phyloP scores from a whole-genome alignment of 2,329 filamentous ascomycete genomes.

The Aspergillus flavus region DNA sequence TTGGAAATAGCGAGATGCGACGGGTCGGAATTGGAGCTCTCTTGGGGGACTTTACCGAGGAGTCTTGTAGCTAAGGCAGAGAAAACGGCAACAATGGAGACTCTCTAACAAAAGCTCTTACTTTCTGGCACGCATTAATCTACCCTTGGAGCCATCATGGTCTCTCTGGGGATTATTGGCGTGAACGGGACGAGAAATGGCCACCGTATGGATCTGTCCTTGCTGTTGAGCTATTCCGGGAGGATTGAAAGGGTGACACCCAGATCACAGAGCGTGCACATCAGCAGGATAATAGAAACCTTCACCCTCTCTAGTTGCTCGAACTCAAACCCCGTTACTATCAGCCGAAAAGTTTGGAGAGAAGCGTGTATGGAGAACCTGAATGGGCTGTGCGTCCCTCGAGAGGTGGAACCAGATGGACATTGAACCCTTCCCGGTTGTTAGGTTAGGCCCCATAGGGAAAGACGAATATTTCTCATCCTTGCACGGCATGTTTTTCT shows the following conservation, averaged over 20 bases:
- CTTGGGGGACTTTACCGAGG: no score
- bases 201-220: conserved; percentile 1
- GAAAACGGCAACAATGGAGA: background rate
- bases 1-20: no score
- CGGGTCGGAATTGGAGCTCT: no score
- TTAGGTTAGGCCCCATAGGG: background rate
- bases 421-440: background rate
- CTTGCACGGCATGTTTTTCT: background rate
- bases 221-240: conserved; percentile 4
- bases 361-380: background rate
- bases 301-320: no score
- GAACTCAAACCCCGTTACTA: no score
- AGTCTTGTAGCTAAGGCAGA: no score
- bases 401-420: background rate
- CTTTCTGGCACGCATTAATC: background rate
- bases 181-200: background rate
- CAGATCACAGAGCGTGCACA: no score
- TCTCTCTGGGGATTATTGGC: background rate
- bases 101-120: background rate
- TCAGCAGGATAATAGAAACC: no score
- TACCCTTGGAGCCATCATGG: background rate
- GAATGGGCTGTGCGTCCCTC: background rate
- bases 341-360: conserved; percentile 4
- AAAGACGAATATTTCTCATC: background rate
- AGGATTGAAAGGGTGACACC: no score